Base-by-base conservation (phyloP, 495 filamentous ascomycete species). In the Aspergillus affinis region DNA sequence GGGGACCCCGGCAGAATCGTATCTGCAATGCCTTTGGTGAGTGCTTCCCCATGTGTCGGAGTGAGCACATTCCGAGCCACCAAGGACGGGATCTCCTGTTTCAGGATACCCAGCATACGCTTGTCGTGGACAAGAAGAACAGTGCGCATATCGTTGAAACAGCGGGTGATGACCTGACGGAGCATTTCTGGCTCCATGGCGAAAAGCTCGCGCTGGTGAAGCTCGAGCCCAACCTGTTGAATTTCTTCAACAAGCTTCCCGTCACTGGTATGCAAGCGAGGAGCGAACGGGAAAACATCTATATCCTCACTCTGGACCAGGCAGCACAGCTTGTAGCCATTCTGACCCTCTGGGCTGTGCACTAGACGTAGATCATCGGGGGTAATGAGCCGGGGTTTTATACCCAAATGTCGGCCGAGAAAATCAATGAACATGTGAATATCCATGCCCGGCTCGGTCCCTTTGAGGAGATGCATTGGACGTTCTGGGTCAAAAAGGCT, bases 121-220 rank as follows among this genome's bases (percentile, higher is more conserved):
- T 81, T 81, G 54, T 80, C 78, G 55, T 80, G 78, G 7, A 69
- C 65, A 4, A 81, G 67, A 4, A 76, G 66, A 12, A 81, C 65
- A 12, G 72, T 76, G 8, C 77, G 70, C 46, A 81, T 65, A 54
- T 81, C 75, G 36, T 81, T 80, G 51, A 71, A 72, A 56, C 77
- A 76, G 8, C 69, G 59, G 6, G 66, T 29, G 12, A 64, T 67
- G 19, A 79, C 17, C 18, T 76, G 63, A 0, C 58, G 69, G 7
- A 69, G 61, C 49, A 78, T 63, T n/a, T 78, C 70, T 0, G 54
- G 51, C 2, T 32, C 9, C 5, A 81, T 36, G 10, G 32, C 61
- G 29, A 58, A 57, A 6, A 81, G 50, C 58, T 81, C 79, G 6
- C 65, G 62, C 48, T 78, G 78, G 32, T 79, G 73, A 2, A 81